A percentile compares a stretch with the other conserved stretches of the same genome.
These are phyloP conservation scores for Cyberlindnera misumaiensis DNA, from an alignment of 805 yeast species.

Conservation along the genomic window DNA sequence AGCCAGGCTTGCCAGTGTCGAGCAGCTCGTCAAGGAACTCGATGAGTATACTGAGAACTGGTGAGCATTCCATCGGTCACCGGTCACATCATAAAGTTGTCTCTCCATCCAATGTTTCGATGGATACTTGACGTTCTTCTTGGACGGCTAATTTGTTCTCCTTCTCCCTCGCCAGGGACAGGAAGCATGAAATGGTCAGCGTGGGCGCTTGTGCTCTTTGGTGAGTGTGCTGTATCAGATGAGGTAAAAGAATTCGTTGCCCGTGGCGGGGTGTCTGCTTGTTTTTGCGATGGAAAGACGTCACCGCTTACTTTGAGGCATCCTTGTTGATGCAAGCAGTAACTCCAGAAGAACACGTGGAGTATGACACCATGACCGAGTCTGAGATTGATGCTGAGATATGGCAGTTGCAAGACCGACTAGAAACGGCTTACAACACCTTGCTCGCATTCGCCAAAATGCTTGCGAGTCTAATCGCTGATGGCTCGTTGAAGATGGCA, in stretches of 20 bases:
- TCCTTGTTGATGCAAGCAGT: conserved; percentile 9
- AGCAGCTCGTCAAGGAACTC: conserved; percentile 14
- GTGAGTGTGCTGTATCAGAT: no score
- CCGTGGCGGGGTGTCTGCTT: conserved; percentile 9
- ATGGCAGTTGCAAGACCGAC: conserved; percentile 5
- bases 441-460: conserved; percentile 12
- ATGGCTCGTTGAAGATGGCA: conserved; percentile 13
- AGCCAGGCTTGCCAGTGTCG: conserved; percentile 12
- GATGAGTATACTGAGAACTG: conserved; percentile 12
- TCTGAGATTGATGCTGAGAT: conserved; percentile 11
- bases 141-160: no score
- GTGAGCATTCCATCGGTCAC: neutral
- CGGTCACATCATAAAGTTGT: no score
- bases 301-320: conserved; percentile 10
- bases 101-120: no score
- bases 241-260: conserved; percentile 9
- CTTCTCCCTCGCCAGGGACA: no score
- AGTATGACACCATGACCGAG: conserved; percentile 6
- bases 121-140: no score
- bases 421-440: conserved; percentile 11
- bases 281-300: conserved; percentile 10
- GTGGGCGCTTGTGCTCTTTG: no score
- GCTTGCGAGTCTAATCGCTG: conserved; percentile 10
- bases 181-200: no score
- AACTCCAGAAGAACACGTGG: conserved; percentile 5